A percentile compares a stretch with the other conserved stretches of the same genome.
Conservation (phyloP, 768 basidiomycete species). For the Antrodiella citrinella region DNA sequence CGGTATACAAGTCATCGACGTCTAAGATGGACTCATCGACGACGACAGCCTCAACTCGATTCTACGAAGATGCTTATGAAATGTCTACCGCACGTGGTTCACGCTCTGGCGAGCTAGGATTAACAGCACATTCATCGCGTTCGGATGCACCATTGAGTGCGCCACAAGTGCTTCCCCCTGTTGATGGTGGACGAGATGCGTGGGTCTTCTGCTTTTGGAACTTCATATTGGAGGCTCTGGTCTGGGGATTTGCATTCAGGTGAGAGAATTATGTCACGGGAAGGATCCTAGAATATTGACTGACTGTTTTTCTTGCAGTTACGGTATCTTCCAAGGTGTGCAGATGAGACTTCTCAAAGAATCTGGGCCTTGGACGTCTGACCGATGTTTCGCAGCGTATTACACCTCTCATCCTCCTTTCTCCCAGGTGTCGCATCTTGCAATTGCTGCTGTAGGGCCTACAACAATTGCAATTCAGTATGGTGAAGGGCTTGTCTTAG, state of each 20-base stretch:
- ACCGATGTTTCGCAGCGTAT: not conserved
- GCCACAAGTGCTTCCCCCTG: not conserved
- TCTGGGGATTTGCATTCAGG: not conserved
- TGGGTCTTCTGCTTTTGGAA: not conserved
- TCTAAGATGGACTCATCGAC: too few species aligned
- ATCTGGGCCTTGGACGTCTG: not conserved
- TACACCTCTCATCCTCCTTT: constrained; percentile 4
- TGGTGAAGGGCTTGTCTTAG: constrained; percentile 1
- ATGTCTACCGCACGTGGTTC: too few species aligned
- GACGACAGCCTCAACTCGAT: too few species aligned
- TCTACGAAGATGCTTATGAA: too few species aligned
- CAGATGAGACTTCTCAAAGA: not conserved
- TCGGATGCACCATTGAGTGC: too few species aligned
- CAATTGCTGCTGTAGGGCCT: constrained; percentile 3
- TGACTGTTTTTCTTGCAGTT: constrained; percentile 8
- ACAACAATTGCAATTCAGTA: constrained; percentile 1
- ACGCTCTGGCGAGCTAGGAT: too few species aligned
- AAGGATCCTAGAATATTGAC: too few species aligned
- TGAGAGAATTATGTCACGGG: not conserved
- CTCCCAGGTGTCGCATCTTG: not conserved
- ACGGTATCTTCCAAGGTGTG: constrained; percentile 18
- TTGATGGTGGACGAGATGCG: not conserved
- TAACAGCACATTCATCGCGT: too few species aligned
- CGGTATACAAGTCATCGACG: too few species aligned
- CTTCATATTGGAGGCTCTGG: not conserved